A percentile compares a stretch with the other conserved stretches of the same genome.
phyloP scores from a whole-genome alignment of 371 early-diverging fungal genomes.

The Syncephalastrum sp. region DNA sequence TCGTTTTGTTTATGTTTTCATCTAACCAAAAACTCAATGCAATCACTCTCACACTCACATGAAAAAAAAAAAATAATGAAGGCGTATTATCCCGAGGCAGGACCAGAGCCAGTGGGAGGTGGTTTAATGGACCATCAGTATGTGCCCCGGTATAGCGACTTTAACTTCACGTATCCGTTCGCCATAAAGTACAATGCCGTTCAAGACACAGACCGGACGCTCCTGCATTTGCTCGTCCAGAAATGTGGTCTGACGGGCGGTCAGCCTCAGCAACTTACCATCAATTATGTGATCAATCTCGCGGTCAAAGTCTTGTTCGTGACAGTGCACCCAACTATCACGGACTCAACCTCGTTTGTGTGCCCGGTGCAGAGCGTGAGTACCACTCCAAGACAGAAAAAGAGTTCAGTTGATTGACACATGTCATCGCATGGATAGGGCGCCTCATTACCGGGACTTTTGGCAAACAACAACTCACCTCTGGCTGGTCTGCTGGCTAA shows the following conservation, averaged over 20 bases:
- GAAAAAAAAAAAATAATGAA: conserved; percentile 9
- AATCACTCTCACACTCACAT: neutral
- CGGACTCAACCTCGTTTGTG: conserved; percentile 16
- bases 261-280: conserved; percentile 16
- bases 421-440: neutral
- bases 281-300: conserved; percentile 43
- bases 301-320: conserved; percentile 41
- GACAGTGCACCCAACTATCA: conserved; percentile 36
- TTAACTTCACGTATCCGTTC: conserved; percentile 38
- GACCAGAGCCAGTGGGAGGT: conserved; percentile 31
- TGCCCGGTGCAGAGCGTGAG: conserved; percentile 28
- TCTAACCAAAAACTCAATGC: too few species aligned
- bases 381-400: neutral
- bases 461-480: neutral
- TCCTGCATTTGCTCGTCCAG: conserved; percentile 28
- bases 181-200: conserved; percentile 27
- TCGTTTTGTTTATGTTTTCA: neutral
- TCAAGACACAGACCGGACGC: conserved; percentile 20
- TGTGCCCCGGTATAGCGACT: conserved; percentile 30
- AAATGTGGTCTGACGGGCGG: conserved; percentile 38
- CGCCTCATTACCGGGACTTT: neutral
- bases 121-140: conserved; percentile 29
- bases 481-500: neutral
- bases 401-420: neutral
- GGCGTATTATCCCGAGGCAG: conserved; percentile 40